Base-by-base conservation (phyloP, 805 yeast species). In the Saccharomycopsis microspora region DNA sequence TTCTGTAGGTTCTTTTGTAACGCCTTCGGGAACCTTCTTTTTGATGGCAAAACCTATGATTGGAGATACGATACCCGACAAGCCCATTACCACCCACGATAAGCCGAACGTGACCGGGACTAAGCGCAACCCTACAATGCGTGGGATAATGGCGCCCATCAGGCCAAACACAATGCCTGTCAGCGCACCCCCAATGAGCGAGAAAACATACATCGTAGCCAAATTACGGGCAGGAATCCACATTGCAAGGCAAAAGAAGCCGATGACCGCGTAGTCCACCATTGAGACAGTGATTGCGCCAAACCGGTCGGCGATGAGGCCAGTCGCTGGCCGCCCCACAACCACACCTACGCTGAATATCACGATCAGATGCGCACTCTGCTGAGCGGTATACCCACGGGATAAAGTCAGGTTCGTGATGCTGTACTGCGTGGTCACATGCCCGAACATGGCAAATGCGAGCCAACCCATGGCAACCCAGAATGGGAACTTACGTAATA, bases 81-180 rank as follows among this genome's bases (percentile, higher is more conserved):
- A 49, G 5, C 82, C 85, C 41, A 72, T 56, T 35, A 70, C 60
- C 9, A 69, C 55, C 84, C 83, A 80, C 3, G 72, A 54, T 74
- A 76, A 67, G 19, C 76, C 72, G 45, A 71, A 62, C 0, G 70
- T 60, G 11, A 75, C 71, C 41, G 72, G 72, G 57, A 78, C 60
- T 53, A 72, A 75, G 37, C 67, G 59, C 32, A 80, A 58, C 0
- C 86, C 86, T 11, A 73, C 72, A 30, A 78, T 62, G 44, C 78
- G 60, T 1, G 81, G 71, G 1, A 69, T 59, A 30, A 76, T 64
- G 3, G 83, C 69, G 0, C 80, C 72, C 51, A 72, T 54, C 3
- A 76, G 70, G 3, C 79, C 73, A 74, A 78, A 80, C 40, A 79
- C 64, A 7, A 77, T 65, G 3, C 86, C 86, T 81, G 80, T 79